Percentiles rank a stretch among this genome's conserved stretches.
phyloP scores from a whole-genome alignment of 495 filamentous ascomycete genomes.

The Penicillium waksmanii region DNA sequence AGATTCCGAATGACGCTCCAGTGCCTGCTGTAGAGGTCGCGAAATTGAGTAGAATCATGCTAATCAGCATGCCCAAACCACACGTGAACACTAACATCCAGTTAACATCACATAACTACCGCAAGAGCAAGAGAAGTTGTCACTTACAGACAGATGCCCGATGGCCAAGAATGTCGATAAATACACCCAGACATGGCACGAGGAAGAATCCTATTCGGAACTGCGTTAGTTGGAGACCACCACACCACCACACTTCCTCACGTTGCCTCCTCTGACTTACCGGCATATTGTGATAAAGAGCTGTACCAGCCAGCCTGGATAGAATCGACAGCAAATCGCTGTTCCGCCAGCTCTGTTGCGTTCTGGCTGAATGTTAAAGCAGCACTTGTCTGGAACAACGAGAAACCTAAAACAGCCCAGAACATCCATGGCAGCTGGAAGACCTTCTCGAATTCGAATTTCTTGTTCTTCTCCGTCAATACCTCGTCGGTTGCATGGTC shows the following conservation, averaged over 20 bases:
- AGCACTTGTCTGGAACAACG: slow-evolving; percentile 47
- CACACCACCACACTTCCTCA: background rate
- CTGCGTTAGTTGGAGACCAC: background rate
- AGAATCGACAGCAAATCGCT: slow-evolving; percentile 42
- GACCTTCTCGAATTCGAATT: slow-evolving; percentile 46
- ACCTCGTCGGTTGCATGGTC: slow-evolving; percentile 45
- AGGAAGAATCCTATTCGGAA: slow-evolving; percentile 39
- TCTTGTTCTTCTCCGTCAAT: slow-evolving; percentile 50
- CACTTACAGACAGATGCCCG: slow-evolving; percentile 45
- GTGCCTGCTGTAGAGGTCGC: slow-evolving; percentile 38
- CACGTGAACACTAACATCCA: slow-evolving; percentile 34
- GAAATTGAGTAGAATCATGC: slow-evolving; percentile 47
- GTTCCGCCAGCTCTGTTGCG: slow-evolving; percentile 48
- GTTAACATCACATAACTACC: no score
- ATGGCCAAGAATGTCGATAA: slow-evolving; percentile 49
- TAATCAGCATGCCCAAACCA: slow-evolving; percentile 42
- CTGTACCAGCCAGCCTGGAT: slow-evolving; percentile 52
- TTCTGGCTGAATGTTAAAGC: slow-evolving; percentile 46
- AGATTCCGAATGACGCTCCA: slow-evolving; percentile 48
- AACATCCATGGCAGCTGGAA: slow-evolving; percentile 51
- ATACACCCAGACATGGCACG: slow-evolving; percentile 46
- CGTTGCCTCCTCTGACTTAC: slow-evolving; percentile 18
- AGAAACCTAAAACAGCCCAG: slow-evolving; percentile 45
- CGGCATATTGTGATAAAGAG: slow-evolving; percentile 45
- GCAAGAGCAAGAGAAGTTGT: background rate